These are phyloP conservation scores for Metarhizium brunneum DNA, from an alignment of 2,329 filamentous ascomycete genomes.

Conservation along the genomic window DNA sequence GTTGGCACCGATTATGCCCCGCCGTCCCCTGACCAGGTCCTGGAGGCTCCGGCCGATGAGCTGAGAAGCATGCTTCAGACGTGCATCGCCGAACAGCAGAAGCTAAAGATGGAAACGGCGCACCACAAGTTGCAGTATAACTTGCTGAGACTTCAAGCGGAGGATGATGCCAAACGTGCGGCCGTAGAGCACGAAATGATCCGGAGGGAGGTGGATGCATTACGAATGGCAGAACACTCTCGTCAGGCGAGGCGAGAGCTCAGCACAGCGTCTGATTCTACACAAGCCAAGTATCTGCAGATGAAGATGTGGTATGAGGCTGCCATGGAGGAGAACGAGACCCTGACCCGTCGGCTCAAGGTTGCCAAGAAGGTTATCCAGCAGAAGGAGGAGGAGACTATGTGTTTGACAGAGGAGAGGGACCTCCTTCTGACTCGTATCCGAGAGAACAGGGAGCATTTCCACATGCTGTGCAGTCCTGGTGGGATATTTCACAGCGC, in stretches of 20 bases:
- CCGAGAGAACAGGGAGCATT: conserved; percentile 79
- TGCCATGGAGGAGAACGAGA: conserved; percentile 55
- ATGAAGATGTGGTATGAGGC: conserved; percentile 58
- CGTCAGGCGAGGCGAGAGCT: conserved; percentile 49
- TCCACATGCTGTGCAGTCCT: conserved; percentile 69
- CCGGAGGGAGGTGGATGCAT: conserved; percentile 76
- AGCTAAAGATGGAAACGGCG: conserved; percentile 70
- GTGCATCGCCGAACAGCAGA: conserved; percentile 46
- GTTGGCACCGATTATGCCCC: conserved; percentile 31
- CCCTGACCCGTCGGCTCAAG: conserved; percentile 54
- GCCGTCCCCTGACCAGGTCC: conserved; percentile 40
- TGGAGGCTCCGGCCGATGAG: conserved; percentile 44
- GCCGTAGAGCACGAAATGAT: conserved; percentile 88
- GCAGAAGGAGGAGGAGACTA: conserved; percentile 65
- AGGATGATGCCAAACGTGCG: conserved; percentile 76
- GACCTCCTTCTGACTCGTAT: conserved; percentile 73
- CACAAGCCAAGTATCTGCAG: conserved; percentile 47
- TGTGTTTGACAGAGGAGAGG: conserved; percentile 64
- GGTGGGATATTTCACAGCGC: conserved; percentile 57
- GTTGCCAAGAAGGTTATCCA: conserved; percentile 71
- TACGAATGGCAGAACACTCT: conserved; percentile 65
- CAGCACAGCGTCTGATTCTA: conserved; percentile 40
- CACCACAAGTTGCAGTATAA: conserved; percentile 89
- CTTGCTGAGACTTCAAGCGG: conserved; percentile 73
- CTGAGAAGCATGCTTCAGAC: conserved; percentile 47